Conservation (phyloP, 768 basidiomycete genomes). For the Tylopilus felleus region DNA sequence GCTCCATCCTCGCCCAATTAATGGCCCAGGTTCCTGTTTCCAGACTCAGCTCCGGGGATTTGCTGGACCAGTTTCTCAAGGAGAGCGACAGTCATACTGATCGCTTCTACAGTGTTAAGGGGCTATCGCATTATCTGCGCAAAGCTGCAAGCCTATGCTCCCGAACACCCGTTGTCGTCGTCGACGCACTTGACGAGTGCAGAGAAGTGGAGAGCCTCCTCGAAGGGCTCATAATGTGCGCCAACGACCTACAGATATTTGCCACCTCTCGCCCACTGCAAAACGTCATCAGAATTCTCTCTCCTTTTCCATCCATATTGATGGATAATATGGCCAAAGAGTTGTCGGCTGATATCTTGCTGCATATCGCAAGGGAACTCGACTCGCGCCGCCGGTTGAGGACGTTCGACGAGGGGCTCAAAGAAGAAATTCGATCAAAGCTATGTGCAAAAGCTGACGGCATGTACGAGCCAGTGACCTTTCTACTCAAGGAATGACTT, state of each 20-base stretch:
- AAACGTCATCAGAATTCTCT: conserved; percentile 1
- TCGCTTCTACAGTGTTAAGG: background rate
- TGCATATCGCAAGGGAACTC: no score
- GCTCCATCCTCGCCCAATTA: conserved; percentile 19
- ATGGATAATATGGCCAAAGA: conserved; percentile 1
- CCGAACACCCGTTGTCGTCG: conserved; percentile 6
- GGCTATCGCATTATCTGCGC: conserved; percentile 1
- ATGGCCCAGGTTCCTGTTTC: background rate
- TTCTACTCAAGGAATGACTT: background rate
- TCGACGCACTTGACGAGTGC: conserved; percentile 26
- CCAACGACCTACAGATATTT: background rate
- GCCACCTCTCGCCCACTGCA: conserved; percentile 9
- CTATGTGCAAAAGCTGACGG: conserved; percentile 17
- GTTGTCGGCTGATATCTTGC: conserved; percentile 8
- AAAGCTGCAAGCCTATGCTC: background rate
- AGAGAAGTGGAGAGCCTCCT: conserved; percentile 8
- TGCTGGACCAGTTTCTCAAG: conserved; percentile 7
- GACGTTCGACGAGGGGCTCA: background rate
- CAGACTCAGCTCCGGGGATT: background rate
- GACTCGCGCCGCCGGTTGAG: conserved; percentile 4
- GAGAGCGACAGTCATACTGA: background rate
- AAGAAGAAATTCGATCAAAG: conserved; percentile 1
- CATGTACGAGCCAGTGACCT: conserved; percentile 10
- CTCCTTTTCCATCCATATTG: conserved; percentile 4
- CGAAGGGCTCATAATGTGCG: background rate